Evolutionary conservation across 495 filamentous ascomycete species (phyloP).

Genomic region (Aspergillus mulundensis): DNA sequence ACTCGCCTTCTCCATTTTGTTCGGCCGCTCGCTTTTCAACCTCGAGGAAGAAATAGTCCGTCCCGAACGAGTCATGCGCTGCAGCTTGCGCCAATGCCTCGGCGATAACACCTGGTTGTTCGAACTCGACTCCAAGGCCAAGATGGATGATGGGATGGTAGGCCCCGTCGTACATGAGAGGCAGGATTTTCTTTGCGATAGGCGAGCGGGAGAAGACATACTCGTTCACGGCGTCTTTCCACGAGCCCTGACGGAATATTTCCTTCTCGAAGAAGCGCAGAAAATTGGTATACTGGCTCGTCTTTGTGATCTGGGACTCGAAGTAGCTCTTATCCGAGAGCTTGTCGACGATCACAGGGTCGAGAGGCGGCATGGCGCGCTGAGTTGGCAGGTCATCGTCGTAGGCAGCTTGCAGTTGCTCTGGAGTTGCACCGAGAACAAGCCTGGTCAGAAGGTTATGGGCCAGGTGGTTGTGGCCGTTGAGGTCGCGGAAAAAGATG

Average conservation of each 20-base stretch:
- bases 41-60: slow-evolving; percentile 15
- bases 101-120: slow-evolving; percentile 31
- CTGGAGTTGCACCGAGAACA: slow-evolving; percentile 21
- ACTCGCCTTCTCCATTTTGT: background rate
- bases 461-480: slow-evolving; percentile 24
- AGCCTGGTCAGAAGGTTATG: slow-evolving; percentile 25
- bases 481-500: slow-evolving; percentile 6
- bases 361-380: slow-evolving; percentile 20
- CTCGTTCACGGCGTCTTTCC: slow-evolving; percentile 25
- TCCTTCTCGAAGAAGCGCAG: slow-evolving; percentile 32
- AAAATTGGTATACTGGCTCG: slow-evolving; percentile 28
- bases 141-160: slow-evolving; percentile 39
- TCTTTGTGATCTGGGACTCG: slow-evolving; percentile 9
- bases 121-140: slow-evolving; percentile 37
- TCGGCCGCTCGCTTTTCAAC: slow-evolving; percentile 2
- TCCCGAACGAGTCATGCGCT: slow-evolving; percentile 20
- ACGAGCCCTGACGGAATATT: slow-evolving; percentile 22
- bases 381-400: slow-evolving; percentile 14
- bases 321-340: slow-evolving; percentile 21
- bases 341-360: slow-evolving; percentile 14
- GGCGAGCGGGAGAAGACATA: slow-evolving; percentile 24
- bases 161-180: slow-evolving; percentile 25
- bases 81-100: slow-evolving; percentile 37
- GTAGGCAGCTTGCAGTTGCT: slow-evolving; percentile 8
- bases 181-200: slow-evolving; percentile 26